Evolutionary conservation across 495 filamentous ascomycete genomes (phyloP).

Genomic region (Talaromyces ruber): DNA sequence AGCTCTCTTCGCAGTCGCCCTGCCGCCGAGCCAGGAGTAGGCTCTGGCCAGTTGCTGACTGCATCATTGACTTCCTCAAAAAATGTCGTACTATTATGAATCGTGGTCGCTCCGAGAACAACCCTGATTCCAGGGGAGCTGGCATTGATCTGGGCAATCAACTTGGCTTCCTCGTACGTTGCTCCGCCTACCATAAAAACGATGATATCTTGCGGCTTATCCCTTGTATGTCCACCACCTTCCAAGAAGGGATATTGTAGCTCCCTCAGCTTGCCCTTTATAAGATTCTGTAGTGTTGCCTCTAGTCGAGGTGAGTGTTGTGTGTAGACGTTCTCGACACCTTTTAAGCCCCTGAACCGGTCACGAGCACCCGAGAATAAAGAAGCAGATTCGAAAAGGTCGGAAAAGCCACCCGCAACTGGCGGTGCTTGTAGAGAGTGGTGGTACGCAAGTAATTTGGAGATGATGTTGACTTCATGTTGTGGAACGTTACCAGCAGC

Average conservation of each 20-base stretch:
- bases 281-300: conserved; percentile 78
- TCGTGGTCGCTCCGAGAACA: conserved; percentile 73
- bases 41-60: conserved; percentile 72
- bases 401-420: conserved; percentile 66
- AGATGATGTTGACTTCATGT: conserved; percentile 63
- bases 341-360: conserved; percentile 90
- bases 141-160: conserved; percentile 85
- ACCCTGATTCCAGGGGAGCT: conserved; percentile 81
- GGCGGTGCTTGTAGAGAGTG: conserved; percentile 68
- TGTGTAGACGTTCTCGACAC: conserved; percentile 97
- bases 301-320: conserved; percentile 90
- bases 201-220: conserved; percentile 94
- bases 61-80: conserved; percentile 79
- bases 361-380: conserved; percentile 86
- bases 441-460: conserved; percentile 74
- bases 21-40: conserved; percentile 56
- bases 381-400: conserved; percentile 84
- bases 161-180: conserved; percentile 95
- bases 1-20: conserved; percentile 63
- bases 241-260: conserved; percentile 89
- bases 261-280: conserved; percentile 80
- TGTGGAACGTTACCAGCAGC: conserved; percentile 66
- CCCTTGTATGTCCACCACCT: conserved; percentile 69
- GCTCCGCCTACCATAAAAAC: conserved; percentile 89
- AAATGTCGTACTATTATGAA: conserved; percentile 83